These are phyloP conservation scores for Exutisphaerella laricina DNA, from an alignment of 2,329 filamentous ascomycete genomes.

Conservation along the genomic window DNA sequence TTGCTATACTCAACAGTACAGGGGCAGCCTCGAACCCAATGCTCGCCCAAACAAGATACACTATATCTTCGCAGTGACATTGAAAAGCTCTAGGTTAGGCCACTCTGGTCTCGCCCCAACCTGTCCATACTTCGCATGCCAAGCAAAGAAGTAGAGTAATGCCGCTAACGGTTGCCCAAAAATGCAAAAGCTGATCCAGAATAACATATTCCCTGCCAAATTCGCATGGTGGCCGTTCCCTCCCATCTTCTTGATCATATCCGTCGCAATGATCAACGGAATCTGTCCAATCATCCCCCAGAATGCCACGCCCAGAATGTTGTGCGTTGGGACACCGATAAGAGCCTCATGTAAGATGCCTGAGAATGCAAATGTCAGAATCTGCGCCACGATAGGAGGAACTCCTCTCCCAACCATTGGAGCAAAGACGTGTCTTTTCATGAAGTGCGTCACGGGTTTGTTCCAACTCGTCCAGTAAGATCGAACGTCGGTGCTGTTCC, in stretches of 20 bases:
- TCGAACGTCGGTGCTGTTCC: constrained; percentile 83
- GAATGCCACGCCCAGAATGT: constrained; percentile 71
- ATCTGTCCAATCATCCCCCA: constrained; percentile 90
- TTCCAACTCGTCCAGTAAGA: constrained; percentile 97
- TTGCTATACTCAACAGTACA: no score
- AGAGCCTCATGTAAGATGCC: constrained; percentile 86
- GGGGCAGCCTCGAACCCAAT: no score
- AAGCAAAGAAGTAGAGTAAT: constrained; percentile 93
- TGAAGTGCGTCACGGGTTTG: constrained; percentile 93
- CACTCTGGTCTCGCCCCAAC: constrained; percentile 19
- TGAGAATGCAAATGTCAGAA: constrained; percentile 81
- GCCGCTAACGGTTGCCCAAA: constrained; percentile 92
- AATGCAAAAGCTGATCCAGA: constrained; percentile 94
- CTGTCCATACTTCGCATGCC: constrained; percentile 89
- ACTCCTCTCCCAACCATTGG: constrained; percentile 82
- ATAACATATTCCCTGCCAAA: constrained; percentile 84
- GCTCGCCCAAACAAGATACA: no score
- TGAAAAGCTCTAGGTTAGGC: constrained; percentile 19
- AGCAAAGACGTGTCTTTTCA: constrained; percentile 88
- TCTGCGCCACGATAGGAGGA: constrained; percentile 63
- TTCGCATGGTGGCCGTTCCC: constrained; percentile 64
- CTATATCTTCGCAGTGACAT: constrained; percentile 2
- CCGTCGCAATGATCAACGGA: constrained; percentile 76
- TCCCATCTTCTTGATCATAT: constrained; percentile 67
- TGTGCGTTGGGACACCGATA: constrained; percentile 86